Evolutionary conservation across 371 early-diverging fungal species (phyloP).

Genomic region (Mucor mucedo): DNA sequence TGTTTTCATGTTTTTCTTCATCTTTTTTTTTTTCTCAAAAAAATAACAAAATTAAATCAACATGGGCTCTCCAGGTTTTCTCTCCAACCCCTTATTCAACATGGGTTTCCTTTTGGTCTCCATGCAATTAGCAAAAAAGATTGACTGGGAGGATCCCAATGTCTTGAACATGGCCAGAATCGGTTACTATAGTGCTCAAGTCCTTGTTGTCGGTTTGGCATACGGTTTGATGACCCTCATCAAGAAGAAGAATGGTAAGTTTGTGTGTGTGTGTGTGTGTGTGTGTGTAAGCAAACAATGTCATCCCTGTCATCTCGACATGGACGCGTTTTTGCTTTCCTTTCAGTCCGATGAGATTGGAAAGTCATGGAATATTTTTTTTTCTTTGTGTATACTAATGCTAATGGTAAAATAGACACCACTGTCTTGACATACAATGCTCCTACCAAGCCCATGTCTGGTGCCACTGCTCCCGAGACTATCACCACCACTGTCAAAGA

Average conservation of each 20-base stretch:
- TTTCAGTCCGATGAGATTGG: constrained; percentile 2
- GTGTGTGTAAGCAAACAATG: background rate
- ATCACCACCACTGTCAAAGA: constrained; percentile 79
- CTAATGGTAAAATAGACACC: constrained; percentile 47
- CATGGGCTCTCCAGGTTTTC: constrained; percentile 54
- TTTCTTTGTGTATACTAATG: background rate
- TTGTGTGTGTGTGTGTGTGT: background rate
- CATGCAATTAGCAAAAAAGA: constrained; percentile 74
- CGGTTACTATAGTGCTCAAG: constrained; percentile 72
- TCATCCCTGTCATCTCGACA: background rate
- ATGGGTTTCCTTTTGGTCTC: constrained; percentile 71
- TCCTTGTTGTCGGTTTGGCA: constrained; percentile 58
- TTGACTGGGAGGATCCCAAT: constrained; percentile 72
- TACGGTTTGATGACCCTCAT: constrained; percentile 63
- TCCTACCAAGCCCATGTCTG: constrained; percentile 47
- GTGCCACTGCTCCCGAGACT: constrained; percentile 32
- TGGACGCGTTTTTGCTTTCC: background rate
- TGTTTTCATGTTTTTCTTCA: background rate
- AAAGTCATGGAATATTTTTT: constrained; percentile 8
- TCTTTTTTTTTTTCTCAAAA: background rate
- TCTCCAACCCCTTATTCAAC: constrained; percentile 59
- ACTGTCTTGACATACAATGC: constrained; percentile 70
- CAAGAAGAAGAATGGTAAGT: constrained; percentile 68
- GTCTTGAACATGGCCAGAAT: constrained; percentile 64
- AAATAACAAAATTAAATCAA: constrained; percentile 4